Conservation (phyloP, 768 basidiomycete genomes). For the Cyclocybe aegerita region DNA sequence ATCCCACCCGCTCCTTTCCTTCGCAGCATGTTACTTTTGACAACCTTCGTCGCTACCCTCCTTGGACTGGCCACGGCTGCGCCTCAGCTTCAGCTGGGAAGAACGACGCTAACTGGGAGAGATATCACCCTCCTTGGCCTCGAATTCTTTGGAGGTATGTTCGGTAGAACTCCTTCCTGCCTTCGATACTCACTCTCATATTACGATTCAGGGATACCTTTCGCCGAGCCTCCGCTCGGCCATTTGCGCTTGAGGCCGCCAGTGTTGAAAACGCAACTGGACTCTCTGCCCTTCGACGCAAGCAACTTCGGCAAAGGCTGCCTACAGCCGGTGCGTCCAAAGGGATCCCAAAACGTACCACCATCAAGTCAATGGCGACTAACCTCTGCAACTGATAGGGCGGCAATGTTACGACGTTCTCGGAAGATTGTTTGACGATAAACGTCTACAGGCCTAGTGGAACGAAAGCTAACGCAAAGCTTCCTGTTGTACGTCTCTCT, state of each 20-base stretch:
- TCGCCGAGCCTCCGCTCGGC: slow-evolving; percentile 49
- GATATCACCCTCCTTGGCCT: no score
- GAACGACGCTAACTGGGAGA: no score
- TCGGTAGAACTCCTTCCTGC: no score
- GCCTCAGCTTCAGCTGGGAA: no score
- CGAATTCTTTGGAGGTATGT: no score
- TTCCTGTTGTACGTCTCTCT: slow-evolving; percentile 31
- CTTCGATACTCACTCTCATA: no score
- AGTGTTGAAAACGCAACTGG: slow-evolving; percentile 36
- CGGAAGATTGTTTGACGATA: slow-evolving; percentile 57
- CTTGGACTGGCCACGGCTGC: no score
- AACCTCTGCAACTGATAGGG: slow-evolving; percentile 26
- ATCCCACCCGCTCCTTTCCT: no score
- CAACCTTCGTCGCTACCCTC: no score
- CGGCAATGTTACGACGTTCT: slow-evolving; percentile 27
- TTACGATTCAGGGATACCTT: slow-evolving; percentile 40
- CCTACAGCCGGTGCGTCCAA: slow-evolving; percentile 31
- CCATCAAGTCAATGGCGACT: neutral
- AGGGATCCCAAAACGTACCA: no score
- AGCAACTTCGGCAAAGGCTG: slow-evolving; percentile 42
- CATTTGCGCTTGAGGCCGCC: slow-evolving; percentile 41
- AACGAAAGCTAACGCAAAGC: slow-evolving; percentile 13
- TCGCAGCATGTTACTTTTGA: no score
- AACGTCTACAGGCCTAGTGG: slow-evolving; percentile 52
- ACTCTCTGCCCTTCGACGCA: slow-evolving; percentile 35